phyloP scores from a whole-genome alignment of 108 stramenopile genomes.

The Nitzschia sp. region DNA sequence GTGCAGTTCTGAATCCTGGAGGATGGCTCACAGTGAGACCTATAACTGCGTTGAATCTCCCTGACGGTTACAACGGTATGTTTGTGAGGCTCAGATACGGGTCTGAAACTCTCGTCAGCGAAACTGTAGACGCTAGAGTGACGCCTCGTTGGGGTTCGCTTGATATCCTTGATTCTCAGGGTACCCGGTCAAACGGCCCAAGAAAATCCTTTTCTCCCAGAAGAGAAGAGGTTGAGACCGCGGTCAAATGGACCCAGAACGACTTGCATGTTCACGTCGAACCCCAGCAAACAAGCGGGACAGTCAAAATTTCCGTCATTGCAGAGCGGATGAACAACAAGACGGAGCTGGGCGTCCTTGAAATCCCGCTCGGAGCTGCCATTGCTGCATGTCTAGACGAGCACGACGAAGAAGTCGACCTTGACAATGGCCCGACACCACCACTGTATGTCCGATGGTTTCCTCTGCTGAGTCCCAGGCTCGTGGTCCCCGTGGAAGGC shows the following conservation, averaged over 20 bases:
- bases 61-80: slow-evolving; percentile 71
- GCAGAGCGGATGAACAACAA: slow-evolving; percentile 66
- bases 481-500: slow-evolving; percentile 63
- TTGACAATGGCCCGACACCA: background rate
- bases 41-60: slow-evolving; percentile 79
- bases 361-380: slow-evolving; percentile 69
- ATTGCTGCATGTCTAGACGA: slow-evolving; percentile 70
- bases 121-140: slow-evolving; percentile 74
- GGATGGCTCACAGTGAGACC: slow-evolving; percentile 78
- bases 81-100: slow-evolving; percentile 73
- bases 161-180: background rate
- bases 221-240: slow-evolving; percentile 5
- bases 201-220: background rate
- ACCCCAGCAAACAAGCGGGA: slow-evolving; percentile 82
- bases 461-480: slow-evolving; percentile 65
- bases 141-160: slow-evolving; percentile 41
- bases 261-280: slow-evolving; percentile 73
- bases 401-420: slow-evolving; percentile 27
- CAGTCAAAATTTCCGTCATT: slow-evolving; percentile 72
- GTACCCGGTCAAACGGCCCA: background rate
- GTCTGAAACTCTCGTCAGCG: slow-evolving; percentile 37
- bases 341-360: slow-evolving; percentile 72
- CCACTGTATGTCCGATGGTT: slow-evolving; percentile 77
- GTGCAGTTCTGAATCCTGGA: slow-evolving; percentile 67
- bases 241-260: slow-evolving; percentile 45